Percentiles rank a stretch among this genome's conserved stretches.
phyloP scores from a whole-genome alignment of 352 stramenopile species.

The Pythium phragmitis region DNA sequence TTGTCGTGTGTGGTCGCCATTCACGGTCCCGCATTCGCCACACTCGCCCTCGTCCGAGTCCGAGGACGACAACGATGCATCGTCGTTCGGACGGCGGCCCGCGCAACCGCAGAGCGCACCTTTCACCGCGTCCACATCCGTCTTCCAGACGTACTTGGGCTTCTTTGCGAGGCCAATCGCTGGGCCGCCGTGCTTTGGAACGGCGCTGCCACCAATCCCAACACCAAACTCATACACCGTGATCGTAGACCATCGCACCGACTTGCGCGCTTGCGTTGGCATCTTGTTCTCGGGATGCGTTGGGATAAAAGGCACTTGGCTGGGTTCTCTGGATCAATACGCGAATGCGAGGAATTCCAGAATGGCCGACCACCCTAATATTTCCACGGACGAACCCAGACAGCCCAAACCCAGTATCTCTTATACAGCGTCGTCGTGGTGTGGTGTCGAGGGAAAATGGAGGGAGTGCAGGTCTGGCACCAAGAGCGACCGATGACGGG shows the following conservation, averaged over 20 bases:
- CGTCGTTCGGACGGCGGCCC: background rate
- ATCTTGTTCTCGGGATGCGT: background rate
- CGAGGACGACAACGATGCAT: conserved; percentile 14
- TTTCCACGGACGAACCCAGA: background rate
- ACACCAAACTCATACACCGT: conserved; percentile 51
- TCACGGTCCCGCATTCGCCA: conserved; percentile 6
- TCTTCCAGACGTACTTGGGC: conserved; percentile 48
- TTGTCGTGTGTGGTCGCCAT: conserved; percentile 4
- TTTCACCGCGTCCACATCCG: conserved; percentile 44
- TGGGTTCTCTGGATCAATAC: conserved; percentile 3
- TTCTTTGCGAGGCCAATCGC: conserved; percentile 40
- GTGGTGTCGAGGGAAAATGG: conserved; percentile 8
- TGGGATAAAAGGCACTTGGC: background rate
- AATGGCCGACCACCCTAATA: background rate
- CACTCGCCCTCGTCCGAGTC: conserved; percentile 9
- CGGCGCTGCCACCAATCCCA: conserved; percentile 38
- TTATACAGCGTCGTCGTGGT: background rate
- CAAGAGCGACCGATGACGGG: conserved; percentile 12
- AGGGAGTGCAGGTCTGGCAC: conserved; percentile 8
- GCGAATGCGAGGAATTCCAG: conserved; percentile 5
- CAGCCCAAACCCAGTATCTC: background rate
- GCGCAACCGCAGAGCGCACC: conserved; percentile 10
- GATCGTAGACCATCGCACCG: conserved; percentile 43
- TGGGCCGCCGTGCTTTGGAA: conserved; percentile 36
- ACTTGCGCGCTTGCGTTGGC: conserved; percentile 25